Conservation (phyloP, 257 asterid genomes). For the Vinca minor region DNA sequence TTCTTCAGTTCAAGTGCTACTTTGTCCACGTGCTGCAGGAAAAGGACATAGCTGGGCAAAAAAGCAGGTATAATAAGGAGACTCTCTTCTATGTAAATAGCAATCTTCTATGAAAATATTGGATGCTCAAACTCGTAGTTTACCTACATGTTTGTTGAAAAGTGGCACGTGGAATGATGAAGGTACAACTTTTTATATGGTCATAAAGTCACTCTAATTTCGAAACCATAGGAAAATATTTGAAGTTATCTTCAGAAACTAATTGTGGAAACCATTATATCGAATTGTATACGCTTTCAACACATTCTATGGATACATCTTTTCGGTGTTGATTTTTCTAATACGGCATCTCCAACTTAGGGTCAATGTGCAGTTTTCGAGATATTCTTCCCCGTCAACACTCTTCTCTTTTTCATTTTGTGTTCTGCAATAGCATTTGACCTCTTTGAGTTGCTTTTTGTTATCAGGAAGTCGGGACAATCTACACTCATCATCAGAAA, state of each 20-base stretch:
- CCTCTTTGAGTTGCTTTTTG: background rate
- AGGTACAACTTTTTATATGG: background rate
- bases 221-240: background rate
- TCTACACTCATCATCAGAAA: constrained; percentile 94
- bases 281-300: background rate
- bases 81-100: background rate
- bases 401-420: too few relatives aligned
- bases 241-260: background rate
- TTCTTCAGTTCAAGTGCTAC: constrained; percentile 75
- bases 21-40: constrained; percentile 72
- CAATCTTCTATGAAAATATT: background rate
- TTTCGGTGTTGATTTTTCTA: background rate
- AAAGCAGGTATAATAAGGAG: constrained; percentile 29
- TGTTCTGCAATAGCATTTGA: background rate
- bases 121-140: too few relatives aligned
- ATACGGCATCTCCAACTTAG: too few relatives aligned
- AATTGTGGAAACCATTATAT: too few relatives aligned
- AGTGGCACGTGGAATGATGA: background rate
- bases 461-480: constrained; percentile 77
- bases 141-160: too few relatives aligned
- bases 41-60: constrained; percentile 82
- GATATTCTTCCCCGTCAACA: too few relatives aligned
- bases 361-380: too few relatives aligned
- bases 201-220: background rate
- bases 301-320: background rate